Conservation (phyloP, 2,329 filamentous ascomycete species). For the Aureobasidium sp. region DNA sequence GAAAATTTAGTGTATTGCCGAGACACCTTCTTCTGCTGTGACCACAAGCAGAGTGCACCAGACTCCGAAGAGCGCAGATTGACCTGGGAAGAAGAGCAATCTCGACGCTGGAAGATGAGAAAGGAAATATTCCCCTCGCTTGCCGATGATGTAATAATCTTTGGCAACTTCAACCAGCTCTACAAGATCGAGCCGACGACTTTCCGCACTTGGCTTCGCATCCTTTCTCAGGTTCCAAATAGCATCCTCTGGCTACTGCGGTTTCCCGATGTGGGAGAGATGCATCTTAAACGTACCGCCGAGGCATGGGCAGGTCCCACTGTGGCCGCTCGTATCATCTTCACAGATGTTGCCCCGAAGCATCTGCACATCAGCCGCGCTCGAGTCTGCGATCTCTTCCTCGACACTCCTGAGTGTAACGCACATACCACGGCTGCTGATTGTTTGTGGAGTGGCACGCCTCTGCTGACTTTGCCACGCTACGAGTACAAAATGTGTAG, state of each 20-base stretch:
- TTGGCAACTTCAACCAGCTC: conserved; percentile 97
- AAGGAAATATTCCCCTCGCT: conserved; percentile 82
- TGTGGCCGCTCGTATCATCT: conserved; percentile 79
- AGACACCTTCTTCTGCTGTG: conserved; percentile 97
- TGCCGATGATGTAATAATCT: conserved; percentile 74
- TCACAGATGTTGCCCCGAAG: conserved; percentile 95
- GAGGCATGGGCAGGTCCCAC: conserved; percentile 73
- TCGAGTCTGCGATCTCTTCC: conserved; percentile 84
- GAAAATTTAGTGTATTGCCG: conserved; percentile 94
- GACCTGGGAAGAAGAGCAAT: conserved; percentile 77
- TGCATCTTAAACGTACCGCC: conserved; percentile 73
- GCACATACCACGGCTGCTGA: conserved; percentile 96
- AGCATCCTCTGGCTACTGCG: conserved; percentile 92
- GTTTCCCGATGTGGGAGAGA: conserved; percentile 88
- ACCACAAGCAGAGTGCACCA: conserved; percentile 82
- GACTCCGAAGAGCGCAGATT: conserved; percentile 58
- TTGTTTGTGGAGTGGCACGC: conserved; percentile 92
- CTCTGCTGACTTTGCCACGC: conserved; percentile 77
- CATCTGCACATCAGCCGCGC: conserved; percentile 88
- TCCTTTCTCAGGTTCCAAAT: conserved; percentile 75
- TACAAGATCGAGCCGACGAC: conserved; percentile 99
- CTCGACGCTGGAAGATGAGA: conserved; percentile 80
- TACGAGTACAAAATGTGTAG: conserved; percentile 99
- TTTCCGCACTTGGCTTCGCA: conserved; percentile 91
- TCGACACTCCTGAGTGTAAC: conserved; percentile 97